Conservation (phyloP, 1,284 basidiomycete genomes). For the Xerocomus amazonicus region DNA sequence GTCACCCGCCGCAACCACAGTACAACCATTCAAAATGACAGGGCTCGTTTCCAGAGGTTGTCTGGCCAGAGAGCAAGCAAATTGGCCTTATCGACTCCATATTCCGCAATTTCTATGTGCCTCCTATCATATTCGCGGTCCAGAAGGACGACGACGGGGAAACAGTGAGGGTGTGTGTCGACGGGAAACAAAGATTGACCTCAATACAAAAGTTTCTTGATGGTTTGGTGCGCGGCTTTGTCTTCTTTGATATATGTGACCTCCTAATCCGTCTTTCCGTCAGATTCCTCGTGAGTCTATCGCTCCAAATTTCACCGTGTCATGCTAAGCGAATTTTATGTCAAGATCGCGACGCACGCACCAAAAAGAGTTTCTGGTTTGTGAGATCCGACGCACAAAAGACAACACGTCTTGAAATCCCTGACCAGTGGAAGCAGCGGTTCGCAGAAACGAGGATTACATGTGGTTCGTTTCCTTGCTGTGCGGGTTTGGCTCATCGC, state of each 20-base stretch:
- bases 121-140: conserved; percentile 69
- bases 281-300: conserved; percentile 48
- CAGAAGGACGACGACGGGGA: conserved; percentile 51
- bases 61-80: conserved; percentile 70
- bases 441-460: conserved; percentile 57
- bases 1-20: not conserved
- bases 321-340: conserved; percentile 1
- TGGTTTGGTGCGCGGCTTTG: conserved; percentile 48
- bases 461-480: conserved; percentile 46
- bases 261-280: conserved; percentile 5
- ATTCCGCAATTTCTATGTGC: conserved; percentile 71
- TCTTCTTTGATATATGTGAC: not conserved
- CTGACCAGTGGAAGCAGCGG: conserved; percentile 43
- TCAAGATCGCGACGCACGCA: conserved; percentile 45
- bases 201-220: conserved; percentile 71
- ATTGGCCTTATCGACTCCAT: conserved; percentile 70
- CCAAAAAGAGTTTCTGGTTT: conserved; percentile 59
- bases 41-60: conserved; percentile 48
- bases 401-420: conserved; percentile 44
- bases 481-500: not conserved
- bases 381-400: conserved; percentile 44
- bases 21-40: conserved; percentile 3
- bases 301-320: not conserved
- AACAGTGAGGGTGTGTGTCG: conserved; percentile 60
- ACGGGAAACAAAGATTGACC: conserved; percentile 73